These are phyloP conservation scores for Limonium bicolor DNA, from an alignment of 148 eudicot species.

Conservation along the genomic window DNA sequence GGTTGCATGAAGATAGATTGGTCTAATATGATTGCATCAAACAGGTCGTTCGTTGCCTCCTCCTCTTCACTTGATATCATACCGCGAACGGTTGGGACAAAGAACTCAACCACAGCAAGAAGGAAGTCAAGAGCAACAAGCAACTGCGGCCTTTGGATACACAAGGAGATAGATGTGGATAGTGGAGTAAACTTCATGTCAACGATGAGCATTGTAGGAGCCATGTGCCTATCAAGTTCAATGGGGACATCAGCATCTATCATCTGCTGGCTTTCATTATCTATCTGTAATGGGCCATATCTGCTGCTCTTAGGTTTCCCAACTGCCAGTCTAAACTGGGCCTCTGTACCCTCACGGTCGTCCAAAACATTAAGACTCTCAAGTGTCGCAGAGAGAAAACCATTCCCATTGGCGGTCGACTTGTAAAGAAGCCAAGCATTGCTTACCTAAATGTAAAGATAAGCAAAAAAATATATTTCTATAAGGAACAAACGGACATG, in stretches of 20 bases:
- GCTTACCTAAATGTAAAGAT: constrained; percentile 36
- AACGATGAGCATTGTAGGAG: constrained; percentile 79
- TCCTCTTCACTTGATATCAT: constrained; percentile 57
- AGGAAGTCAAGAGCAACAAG: constrained; percentile 97
- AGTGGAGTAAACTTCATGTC: constrained; percentile 57
- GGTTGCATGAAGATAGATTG: constrained; percentile 46
- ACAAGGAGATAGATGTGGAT: constrained; percentile 48
- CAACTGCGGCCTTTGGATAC: constrained; percentile 88
- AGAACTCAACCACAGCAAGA: constrained; percentile 76
- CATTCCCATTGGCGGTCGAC: constrained; percentile 56
- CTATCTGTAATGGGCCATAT: constrained; percentile 22
- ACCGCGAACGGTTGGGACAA: constrained; percentile 67
- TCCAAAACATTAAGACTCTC: constrained; percentile 74
- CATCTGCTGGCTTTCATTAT: constrained; percentile 19
- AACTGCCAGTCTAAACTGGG: constrained; percentile 78
- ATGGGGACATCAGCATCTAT: constrained; percentile 12
- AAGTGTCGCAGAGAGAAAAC: constrained; percentile 71
- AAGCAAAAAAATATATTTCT: background rate
- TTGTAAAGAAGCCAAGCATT: constrained; percentile 82
- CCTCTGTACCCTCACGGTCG: constrained; percentile 85
- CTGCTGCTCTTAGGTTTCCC: constrained; percentile 48
- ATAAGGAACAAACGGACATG: background rate
- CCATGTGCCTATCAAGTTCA: constrained; percentile 15
- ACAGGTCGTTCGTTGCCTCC: constrained; percentile 24
- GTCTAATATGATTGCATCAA: constrained; percentile 62